Evolutionary conservation across 139 green algal genomes (phyloP).

Genomic region (Zygnema circumcarinatum): DNA sequence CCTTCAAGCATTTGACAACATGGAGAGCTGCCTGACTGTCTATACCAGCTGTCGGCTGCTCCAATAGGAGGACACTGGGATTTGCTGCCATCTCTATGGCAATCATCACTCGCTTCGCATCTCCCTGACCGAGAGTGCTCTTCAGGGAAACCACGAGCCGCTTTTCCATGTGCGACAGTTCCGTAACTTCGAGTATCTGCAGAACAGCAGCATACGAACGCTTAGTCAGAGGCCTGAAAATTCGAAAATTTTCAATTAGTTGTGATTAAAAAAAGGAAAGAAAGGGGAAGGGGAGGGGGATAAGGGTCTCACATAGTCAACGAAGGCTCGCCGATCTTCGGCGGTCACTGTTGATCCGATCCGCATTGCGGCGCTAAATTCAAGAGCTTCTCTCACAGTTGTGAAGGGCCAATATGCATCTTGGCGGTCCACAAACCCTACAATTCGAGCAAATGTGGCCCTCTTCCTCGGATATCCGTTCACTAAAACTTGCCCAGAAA

Average conservation of each 20-base stretch:
- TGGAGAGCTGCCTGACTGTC: background rate
- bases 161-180: background rate
- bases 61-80: conserved; percentile 62
- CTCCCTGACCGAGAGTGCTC: conserved; percentile 66
- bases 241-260: too few species aligned
- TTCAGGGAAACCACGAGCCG: background rate
- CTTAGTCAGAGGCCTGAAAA: background rate
- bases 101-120: conserved; percentile 89
- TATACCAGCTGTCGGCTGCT: conserved; percentile 55
- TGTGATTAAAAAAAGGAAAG: too few species aligned
- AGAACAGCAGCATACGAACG: background rate
- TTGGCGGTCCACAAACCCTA: conserved; percentile 54
- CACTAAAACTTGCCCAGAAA: conserved; percentile 35
- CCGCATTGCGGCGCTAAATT: conserved; percentile 41
- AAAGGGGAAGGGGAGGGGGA: too few species aligned
- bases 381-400: conserved; percentile 54
- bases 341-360: too few species aligned
- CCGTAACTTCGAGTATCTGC: conserved; percentile 29
- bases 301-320: too few species aligned
- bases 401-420: conserved; percentile 50
- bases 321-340: too few species aligned
- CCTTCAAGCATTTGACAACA: conserved; percentile 8
- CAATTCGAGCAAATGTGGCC: conserved; percentile 48
- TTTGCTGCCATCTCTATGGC: conserved; percentile 86
- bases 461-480: conserved; percentile 48